Percentiles rank a stretch among this genome's conserved stretches.
Evolutionary conservation across 176 grass and related monocot species (phyloP).

Genomic region (Lolium perenne): DNA sequence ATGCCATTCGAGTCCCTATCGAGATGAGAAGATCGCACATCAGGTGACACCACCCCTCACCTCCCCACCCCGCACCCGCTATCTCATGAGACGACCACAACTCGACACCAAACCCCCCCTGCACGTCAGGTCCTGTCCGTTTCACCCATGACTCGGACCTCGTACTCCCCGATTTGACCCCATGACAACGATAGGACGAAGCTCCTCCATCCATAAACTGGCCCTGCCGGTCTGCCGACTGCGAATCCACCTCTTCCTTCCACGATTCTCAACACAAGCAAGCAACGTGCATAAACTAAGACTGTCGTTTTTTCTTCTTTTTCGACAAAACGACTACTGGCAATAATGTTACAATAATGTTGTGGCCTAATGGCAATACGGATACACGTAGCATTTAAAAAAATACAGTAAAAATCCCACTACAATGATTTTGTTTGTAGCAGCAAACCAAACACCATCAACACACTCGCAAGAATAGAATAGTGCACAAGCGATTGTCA

Average conservation of each 20-base stretch:
- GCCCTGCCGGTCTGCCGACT: slow-evolving; percentile 3
- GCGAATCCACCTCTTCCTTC: neutral
- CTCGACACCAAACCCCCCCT: slow-evolving; percentile 33
- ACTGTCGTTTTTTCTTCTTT: too few species aligned
- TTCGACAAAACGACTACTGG: too few species aligned
- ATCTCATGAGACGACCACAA: slow-evolving; percentile 24
- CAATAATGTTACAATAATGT: too few species aligned
- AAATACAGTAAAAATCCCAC: too few species aligned
- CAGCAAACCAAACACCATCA: too few species aligned
- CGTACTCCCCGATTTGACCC: slow-evolving; percentile 24
- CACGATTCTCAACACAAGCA: too few species aligned
- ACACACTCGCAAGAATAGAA: too few species aligned
- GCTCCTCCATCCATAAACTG: slow-evolving; percentile 10
- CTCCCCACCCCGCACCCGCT: neutral
- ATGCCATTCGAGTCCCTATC: slow-evolving; percentile 27
- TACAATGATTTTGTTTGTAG: too few species aligned
- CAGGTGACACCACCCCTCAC: slow-evolving; percentile 34
- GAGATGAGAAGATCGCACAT: neutral
- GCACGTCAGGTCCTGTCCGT: neutral
- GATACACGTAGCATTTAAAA: too few species aligned
- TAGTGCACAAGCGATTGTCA: too few species aligned
- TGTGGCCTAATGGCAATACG: too few species aligned
- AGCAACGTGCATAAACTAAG: too few species aligned
- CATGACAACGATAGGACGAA: slow-evolving; percentile 18
- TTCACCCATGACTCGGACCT: slow-evolving; percentile 17